Evolutionary conservation across 140 eudicot genomes (phyloP).

Genomic region (Flaveria floridana): DNA sequence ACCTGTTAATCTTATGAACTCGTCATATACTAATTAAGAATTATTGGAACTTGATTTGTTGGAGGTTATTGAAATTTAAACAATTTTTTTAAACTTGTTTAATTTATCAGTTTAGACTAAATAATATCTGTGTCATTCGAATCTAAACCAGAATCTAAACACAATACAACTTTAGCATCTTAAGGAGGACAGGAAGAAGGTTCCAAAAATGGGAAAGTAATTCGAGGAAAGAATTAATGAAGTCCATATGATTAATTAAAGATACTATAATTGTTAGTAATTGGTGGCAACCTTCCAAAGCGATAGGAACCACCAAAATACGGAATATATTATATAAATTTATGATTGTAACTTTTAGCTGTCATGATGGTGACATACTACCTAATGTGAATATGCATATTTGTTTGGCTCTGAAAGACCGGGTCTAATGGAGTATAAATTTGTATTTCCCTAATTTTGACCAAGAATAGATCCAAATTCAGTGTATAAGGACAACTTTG

Average conservation of each 20-base stretch:
- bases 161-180: neutral
- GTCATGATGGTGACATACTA: conserved; percentile 7
- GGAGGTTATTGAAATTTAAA: neutral
- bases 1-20: neutral
- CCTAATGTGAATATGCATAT: neutral
- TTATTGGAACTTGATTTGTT: neutral
- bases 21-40: neutral
- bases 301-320: neutral
- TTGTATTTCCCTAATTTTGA: neutral
- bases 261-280: neutral
- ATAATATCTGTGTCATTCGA: neutral
- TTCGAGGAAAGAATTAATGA: conserved; percentile 1
- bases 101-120: neutral
- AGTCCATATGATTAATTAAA: conserved; percentile 6
- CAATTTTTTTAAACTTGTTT: neutral
- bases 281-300: neutral
- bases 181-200: neutral
- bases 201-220: conserved; percentile 1
- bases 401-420: conserved; percentile 7
- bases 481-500: neutral
- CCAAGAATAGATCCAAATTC: conserved; percentile 1
- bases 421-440: neutral
- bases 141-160: neutral
- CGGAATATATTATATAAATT: neutral
- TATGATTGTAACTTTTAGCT: conserved; percentile 5